Conservation (phyloP, 2,329 filamentous ascomycete species). For the Colletotrichum somersetense region DNA sequence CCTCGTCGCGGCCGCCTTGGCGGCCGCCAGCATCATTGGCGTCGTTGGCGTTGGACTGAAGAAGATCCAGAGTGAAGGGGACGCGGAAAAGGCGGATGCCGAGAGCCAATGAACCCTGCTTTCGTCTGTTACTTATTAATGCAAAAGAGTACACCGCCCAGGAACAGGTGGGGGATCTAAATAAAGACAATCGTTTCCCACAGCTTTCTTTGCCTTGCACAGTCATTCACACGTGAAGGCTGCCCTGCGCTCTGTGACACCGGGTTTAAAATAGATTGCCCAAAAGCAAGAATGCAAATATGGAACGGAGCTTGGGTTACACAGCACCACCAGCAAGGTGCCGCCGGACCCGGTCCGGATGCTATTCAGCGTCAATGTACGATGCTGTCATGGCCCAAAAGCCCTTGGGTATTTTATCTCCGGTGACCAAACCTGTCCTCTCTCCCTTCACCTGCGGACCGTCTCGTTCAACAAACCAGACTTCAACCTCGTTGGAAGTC, state of each 20-base stretch:
- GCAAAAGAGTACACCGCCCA: no score
- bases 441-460: neutral
- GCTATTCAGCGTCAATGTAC: neutral
- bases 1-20: constrained; percentile 23
- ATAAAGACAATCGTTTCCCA: no score
- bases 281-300: neutral
- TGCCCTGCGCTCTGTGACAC: neutral
- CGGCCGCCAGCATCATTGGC: constrained; percentile 28
- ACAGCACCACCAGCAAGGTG: neutral
- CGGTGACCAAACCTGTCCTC: neutral
- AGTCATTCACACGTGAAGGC: neutral
- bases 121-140: no score
- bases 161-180: neutral
- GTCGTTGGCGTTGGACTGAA: constrained; percentile 27
- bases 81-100: neutral
- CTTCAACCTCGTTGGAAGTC: neutral
- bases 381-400: neutral
- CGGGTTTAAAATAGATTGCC: neutral
- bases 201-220: no score
- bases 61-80: constrained; percentile 7
- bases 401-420: neutral
- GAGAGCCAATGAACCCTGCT: neutral
- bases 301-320: neutral
- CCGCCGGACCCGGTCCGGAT: neutral
- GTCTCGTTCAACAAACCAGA: neutral